Base-by-base conservation (phyloP, 306 rosid species). In the Herpetospermum pedunculosum region DNA sequence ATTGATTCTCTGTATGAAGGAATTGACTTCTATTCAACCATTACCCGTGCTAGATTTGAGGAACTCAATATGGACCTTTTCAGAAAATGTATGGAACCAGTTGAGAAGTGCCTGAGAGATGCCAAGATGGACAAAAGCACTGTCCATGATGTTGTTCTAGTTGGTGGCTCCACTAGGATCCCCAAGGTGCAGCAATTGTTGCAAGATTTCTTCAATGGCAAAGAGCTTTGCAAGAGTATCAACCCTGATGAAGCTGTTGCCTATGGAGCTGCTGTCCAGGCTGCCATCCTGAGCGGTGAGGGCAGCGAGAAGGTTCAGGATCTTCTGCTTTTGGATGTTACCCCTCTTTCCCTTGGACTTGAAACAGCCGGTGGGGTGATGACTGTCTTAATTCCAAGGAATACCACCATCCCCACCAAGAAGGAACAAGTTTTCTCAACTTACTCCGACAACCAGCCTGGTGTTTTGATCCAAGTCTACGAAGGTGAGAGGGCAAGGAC, bases 201-300 rank as follows among this genome's bases (percentile, higher is more conserved):
- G 82, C 92, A 89, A 26, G 89, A 89, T 9, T 89, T 89, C 83
- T 85, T 89, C 59, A 83, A 85, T 2, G 96, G 96, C 0, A 89
- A 89, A 75, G 92, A 87, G 71, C 96, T 89, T 19, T 89, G 92
- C 82, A 87, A 87, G 81, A 89, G 88, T 11, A 89, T 87, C 23
- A 89, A 89, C 75, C 95, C 96, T 0, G 92, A 89, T 32, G 96
- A 89, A 76, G 96, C 96, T 18, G 90, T 89, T 37, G 96, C 92
- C 4, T 89, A 89, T 23, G 92, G 96, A 8, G 92, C 96, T 34
- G 88, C 96, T 1, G 89, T 89, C 0, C 96, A 89, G 49, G 96
- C 90, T 5, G 96, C 92, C 7, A 85, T 87, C 5, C 81, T 89
- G 79, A 87, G 90, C 0, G 90, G 96, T 0, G 88, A 87, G 77